Conservation (phyloP, 2,329 filamentous ascomycete species). For the Sclerotinia minor region DNA sequence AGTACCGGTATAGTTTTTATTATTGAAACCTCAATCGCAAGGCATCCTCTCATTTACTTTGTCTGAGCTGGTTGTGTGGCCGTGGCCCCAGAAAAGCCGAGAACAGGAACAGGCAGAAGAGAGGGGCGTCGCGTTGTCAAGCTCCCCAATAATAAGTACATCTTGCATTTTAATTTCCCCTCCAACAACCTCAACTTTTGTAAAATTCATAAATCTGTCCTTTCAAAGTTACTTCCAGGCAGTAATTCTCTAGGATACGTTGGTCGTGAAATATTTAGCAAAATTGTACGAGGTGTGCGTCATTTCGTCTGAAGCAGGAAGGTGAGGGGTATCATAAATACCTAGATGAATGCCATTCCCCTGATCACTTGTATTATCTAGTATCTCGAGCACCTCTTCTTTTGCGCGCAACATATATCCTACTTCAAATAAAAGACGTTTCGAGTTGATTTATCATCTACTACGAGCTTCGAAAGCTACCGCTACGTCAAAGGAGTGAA, state of each 20-base stretch:
- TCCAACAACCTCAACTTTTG: neutral
- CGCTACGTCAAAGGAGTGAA: neutral
- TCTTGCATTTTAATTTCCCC: slow-evolving; percentile 4
- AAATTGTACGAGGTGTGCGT: slow-evolving; percentile 17
- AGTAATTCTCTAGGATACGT: slow-evolving; percentile 15
- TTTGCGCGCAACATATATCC: neutral
- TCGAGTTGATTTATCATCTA: neutral
- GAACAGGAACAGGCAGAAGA: slow-evolving; percentile 23
- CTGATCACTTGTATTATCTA: slow-evolving; percentile 20
- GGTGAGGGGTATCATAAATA: slow-evolving; percentile 25
- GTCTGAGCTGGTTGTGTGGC: neutral
- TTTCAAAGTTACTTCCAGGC: neutral
- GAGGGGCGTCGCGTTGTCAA: slow-evolving; percentile 23
- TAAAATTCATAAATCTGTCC: slow-evolving; percentile 15
- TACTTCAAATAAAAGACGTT: neutral
- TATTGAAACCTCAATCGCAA: slow-evolving; percentile 17
- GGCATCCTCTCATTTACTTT: slow-evolving; percentile 4
- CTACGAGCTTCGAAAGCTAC: slow-evolving; percentile 12
- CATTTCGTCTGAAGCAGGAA: slow-evolving; percentile 22
- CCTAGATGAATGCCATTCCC: slow-evolving; percentile 20
- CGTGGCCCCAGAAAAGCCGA: slow-evolving; percentile 14
- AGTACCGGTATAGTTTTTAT: no score
- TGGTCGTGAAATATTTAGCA: slow-evolving; percentile 19
- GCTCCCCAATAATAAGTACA: slow-evolving; percentile 12
- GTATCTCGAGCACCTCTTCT: neutral